Evolutionary conservation across 768 basidiomycete species (phyloP).

Genomic region (Udeniomyces megalosporus): DNA sequence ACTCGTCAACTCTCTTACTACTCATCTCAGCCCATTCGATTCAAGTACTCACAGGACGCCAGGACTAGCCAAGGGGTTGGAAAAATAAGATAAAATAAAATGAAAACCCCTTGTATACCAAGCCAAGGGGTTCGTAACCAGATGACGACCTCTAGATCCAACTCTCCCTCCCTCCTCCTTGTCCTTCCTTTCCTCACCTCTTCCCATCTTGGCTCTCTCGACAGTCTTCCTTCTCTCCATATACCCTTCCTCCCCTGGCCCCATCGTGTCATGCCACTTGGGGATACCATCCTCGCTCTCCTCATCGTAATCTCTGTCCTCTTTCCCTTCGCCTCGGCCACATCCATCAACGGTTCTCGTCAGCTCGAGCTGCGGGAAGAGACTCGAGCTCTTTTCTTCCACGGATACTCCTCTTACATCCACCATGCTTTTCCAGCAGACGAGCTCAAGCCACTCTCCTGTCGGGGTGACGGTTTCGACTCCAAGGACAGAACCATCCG

Average conservation of each 20-base stretch:
- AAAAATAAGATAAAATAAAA: slow-evolving; percentile 28
- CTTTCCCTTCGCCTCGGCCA: no score
- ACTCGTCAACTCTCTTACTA: not conserved
- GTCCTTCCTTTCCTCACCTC: not conserved
- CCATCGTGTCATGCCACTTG: slow-evolving; percentile 35
- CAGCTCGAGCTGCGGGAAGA: slow-evolving; percentile 4
- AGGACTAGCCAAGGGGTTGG: slow-evolving; percentile 89
- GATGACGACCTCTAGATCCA: not conserved
- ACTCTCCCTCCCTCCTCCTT: not conserved
- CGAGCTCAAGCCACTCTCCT: slow-evolving; percentile 8
- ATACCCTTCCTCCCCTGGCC: slow-evolving; percentile 42
- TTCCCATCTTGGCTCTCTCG: not conserved
- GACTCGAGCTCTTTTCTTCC: not conserved
- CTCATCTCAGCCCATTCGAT: slow-evolving; percentile 17
- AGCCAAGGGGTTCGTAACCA: not conserved
- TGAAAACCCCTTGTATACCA: not conserved
- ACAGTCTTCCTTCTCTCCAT: not conserved
- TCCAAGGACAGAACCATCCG: not conserved
- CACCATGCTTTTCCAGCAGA: slow-evolving; percentile 10
- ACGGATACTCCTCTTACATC: slow-evolving; percentile 9
- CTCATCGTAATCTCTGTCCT: slow-evolving; percentile 15
- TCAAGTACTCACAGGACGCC: slow-evolving; percentile 73
- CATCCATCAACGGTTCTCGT: not conserved
- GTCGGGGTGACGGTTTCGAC: not conserved
- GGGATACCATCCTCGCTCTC: not conserved